Percentiles rank a stretch among this genome's conserved stretches.
Evolutionary conservation across 2,329 filamentous ascomycete genomes (phyloP).

Genomic region (Colletotrichum filicis): DNA sequence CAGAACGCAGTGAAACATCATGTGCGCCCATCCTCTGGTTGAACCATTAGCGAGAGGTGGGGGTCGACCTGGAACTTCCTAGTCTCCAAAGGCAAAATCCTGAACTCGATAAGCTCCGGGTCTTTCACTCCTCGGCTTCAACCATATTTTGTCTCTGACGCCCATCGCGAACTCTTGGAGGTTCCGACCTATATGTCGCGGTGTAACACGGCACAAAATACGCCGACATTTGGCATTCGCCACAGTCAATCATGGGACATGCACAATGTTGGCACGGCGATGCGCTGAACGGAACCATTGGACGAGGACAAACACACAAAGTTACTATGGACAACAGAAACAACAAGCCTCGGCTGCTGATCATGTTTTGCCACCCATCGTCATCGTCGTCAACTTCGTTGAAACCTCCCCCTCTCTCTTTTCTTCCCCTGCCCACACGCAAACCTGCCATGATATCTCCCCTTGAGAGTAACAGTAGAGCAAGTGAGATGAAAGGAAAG

Average conservation of each 20-base stretch:
- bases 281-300: background rate
- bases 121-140: background rate
- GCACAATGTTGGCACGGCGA: background rate
- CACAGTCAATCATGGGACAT: background rate
- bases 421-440: background rate
- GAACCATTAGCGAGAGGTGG: background rate
- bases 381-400: slow-evolving; percentile 12
- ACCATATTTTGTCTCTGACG: background rate
- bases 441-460: background rate
- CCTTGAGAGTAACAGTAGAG: background rate
- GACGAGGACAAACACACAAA: background rate
- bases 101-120: background rate
- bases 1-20: background rate
- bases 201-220: background rate
- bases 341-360: background rate
- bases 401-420: background rate
- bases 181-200: background rate
- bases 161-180: background rate
- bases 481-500: background rate
- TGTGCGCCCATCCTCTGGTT: background rate
- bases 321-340: background rate
- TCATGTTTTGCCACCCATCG: slow-evolving; percentile 5
- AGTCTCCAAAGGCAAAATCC: background rate
- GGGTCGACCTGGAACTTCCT: background rate
- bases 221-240: background rate